These are phyloP conservation scores for Persicaria tinctoria DNA, from an alignment of 148 eudicot genomes.

Conservation along the genomic window DNA sequence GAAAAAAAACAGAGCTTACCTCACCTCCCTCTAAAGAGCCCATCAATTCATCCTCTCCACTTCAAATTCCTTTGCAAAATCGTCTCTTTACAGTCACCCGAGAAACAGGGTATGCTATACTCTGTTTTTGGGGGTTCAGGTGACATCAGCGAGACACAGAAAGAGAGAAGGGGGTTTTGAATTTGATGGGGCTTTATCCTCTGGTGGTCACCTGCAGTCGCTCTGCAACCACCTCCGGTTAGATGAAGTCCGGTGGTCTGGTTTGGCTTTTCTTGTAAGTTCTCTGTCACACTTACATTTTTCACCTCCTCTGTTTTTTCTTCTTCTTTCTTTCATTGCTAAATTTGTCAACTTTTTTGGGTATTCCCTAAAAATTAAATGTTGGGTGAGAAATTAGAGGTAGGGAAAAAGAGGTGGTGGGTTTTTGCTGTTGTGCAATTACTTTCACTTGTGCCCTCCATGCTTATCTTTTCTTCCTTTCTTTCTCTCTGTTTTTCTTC, in stretches of 20 bases:
- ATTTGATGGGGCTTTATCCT: neutral
- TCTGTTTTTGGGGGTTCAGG: neutral
- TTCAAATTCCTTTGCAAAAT: neutral
- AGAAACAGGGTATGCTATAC: neutral
- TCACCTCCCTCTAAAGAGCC: neutral
- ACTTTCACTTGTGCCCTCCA: slow-evolving; percentile 6
- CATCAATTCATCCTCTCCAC: no score
- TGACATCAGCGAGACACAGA: neutral
- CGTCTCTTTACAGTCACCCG: neutral
- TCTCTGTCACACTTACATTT: neutral
- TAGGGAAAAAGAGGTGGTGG: neutral
- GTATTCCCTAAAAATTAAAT: neutral
- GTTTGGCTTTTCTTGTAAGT: slow-evolving; percentile 24
- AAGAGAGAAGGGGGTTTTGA: neutral
- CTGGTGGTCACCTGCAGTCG: neutral
- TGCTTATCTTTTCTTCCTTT: slow-evolving; percentile 10
- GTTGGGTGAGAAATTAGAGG: slow-evolving; percentile 6
- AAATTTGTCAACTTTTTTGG: neutral
- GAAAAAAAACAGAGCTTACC: neutral
- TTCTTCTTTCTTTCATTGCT: neutral
- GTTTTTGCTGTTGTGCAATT: slow-evolving; percentile 10
- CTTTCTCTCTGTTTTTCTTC: neutral
- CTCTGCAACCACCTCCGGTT: slow-evolving; percentile 7
- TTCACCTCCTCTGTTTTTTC: neutral
- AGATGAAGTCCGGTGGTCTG: slow-evolving; percentile 28